Percentiles rank a stretch among this genome's conserved stretches.
Evolutionary conservation across 2,329 filamentous ascomycete genomes (phyloP).

Genomic region (Thielaviopsis populi): DNA sequence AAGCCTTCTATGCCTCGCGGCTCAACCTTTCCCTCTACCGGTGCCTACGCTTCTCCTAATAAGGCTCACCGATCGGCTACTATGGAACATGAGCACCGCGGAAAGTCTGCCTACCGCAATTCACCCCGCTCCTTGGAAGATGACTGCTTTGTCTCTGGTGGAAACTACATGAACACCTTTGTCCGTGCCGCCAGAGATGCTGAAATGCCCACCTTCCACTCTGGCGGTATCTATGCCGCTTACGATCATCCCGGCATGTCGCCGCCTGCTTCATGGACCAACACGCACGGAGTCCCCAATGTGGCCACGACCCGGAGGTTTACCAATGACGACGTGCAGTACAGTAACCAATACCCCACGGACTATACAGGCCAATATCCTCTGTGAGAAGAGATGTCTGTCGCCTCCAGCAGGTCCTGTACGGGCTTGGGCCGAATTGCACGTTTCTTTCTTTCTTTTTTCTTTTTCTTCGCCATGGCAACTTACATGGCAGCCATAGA

Average conservation of each 20-base stretch:
- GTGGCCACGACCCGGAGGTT: not conserved
- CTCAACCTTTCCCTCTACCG: not conserved
- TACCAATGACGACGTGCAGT: constrained; percentile 3
- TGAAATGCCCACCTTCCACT: not conserved
- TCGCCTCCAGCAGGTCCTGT: not conserved
- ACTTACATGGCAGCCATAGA: not conserved
- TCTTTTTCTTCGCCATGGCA: too few relatives aligned
- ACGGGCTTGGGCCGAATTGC: not conserved
- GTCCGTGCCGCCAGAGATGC: not conserved
- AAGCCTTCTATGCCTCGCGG: not conserved
- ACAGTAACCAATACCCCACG: constrained; percentile 1
- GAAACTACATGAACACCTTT: not conserved
- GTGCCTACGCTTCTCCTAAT: not conserved
- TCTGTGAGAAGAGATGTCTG: not conserved
- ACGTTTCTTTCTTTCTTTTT: not conserved
- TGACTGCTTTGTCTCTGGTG: not conserved
- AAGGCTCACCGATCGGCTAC: not conserved
- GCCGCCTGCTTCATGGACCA: not conserved
- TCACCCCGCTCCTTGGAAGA: not conserved
- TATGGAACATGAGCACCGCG: not conserved
- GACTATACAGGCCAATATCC: not conserved
- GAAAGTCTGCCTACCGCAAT: not conserved
- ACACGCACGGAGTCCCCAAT: not conserved
- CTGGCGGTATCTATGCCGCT: not conserved
- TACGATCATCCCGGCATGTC: not conserved